A percentile compares a stretch with the other conserved stretches of the same genome.
Evolutionary conservation across 2,329 filamentous ascomycete species (phyloP).

Genomic region (Leptographium radiaticola): DNA sequence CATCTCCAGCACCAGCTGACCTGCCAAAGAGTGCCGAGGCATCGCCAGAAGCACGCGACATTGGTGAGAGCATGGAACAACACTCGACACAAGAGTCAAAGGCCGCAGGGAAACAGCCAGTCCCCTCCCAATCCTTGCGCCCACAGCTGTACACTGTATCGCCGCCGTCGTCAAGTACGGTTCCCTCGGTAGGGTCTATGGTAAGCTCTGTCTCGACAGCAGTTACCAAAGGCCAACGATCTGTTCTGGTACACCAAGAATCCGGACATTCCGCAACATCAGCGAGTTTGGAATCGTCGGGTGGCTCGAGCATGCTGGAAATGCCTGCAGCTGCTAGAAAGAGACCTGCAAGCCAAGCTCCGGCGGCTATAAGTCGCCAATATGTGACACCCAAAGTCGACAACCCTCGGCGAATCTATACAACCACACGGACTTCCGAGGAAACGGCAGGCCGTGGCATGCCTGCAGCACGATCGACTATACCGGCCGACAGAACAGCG

Average conservation of each 20-base stretch:
- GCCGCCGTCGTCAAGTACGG: neutral
- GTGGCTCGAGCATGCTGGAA: slow-evolving; percentile 2
- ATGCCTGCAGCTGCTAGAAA: slow-evolving; percentile 3
- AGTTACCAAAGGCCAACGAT: neutral
- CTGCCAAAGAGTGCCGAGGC: neutral
- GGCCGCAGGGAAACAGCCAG: slow-evolving; percentile 31
- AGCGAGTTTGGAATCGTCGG: slow-evolving; percentile 3
- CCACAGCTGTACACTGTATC: neutral
- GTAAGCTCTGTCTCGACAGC: neutral
- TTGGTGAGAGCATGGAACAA: neutral
- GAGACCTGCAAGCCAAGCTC: neutral
- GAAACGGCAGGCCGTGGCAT: neutral
- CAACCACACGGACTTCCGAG: no score
- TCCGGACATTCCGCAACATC: neutral
- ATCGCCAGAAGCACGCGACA: neutral
- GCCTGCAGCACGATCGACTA: neutral
- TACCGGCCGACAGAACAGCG: no score
- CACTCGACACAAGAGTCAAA: slow-evolving; percentile 20
- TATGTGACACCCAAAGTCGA: neutral
- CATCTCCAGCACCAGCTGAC: neutral
- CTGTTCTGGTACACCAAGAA: neutral
- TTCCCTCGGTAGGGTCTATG: neutral
- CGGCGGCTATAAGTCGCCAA: neutral
- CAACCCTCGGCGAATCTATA: neutral
- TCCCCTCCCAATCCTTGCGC: neutral